Percentiles rank a stretch among this genome's conserved stretches.
These are phyloP conservation scores for Xenosphaeropsis pyriputrescens DNA, from an alignment of 2,329 filamentous ascomycete species.

Conservation along the genomic window DNA sequence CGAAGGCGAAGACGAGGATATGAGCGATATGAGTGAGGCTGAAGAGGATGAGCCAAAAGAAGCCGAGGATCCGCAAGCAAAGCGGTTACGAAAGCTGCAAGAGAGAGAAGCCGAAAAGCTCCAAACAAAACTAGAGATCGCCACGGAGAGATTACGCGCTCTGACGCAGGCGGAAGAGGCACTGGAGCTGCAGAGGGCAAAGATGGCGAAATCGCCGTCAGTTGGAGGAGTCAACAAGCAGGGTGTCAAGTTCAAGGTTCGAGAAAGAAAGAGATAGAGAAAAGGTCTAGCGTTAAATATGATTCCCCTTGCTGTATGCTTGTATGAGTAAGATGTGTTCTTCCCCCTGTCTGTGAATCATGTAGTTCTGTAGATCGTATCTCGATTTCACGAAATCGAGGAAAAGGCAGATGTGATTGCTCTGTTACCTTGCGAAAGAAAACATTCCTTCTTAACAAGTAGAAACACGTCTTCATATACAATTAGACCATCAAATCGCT, in stretches of 20 bases:
- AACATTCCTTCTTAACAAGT: too few relatives aligned
- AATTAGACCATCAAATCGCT: too few relatives aligned
- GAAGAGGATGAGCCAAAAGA: not conserved
- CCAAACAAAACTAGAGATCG: slow-evolving; percentile 29
- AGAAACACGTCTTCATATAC: too few relatives aligned
- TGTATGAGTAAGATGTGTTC: too few relatives aligned
- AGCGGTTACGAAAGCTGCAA: slow-evolving; percentile 24
- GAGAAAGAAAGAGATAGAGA: slow-evolving; percentile 38
- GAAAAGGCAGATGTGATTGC: too few relatives aligned
- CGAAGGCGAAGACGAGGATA: slow-evolving; percentile 6
- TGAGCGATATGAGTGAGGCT: slow-evolving; percentile 13
- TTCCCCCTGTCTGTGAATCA: too few relatives aligned
- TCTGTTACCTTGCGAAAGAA: too few relatives aligned
- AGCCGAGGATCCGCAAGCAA: slow-evolving; percentile 5
- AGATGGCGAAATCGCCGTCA: slow-evolving; percentile 51
- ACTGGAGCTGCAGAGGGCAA: slow-evolving; percentile 42
- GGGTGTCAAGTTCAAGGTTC: slow-evolving; percentile 47
- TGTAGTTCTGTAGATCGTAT: too few relatives aligned
- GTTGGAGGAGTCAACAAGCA: slow-evolving; percentile 41
- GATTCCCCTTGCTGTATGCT: too few relatives aligned
- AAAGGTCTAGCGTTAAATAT: too few relatives aligned
- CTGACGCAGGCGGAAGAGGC: slow-evolving; percentile 39
- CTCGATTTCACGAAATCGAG: too few relatives aligned
- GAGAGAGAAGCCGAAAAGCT: slow-evolving; percentile 32
- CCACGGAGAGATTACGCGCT: slow-evolving; percentile 37